Percentiles rank a stretch among this genome's conserved stretches.
Conservation (phyloP, 2,329 filamentous ascomycete species). For the Cladophialophora chaetospira region DNA sequence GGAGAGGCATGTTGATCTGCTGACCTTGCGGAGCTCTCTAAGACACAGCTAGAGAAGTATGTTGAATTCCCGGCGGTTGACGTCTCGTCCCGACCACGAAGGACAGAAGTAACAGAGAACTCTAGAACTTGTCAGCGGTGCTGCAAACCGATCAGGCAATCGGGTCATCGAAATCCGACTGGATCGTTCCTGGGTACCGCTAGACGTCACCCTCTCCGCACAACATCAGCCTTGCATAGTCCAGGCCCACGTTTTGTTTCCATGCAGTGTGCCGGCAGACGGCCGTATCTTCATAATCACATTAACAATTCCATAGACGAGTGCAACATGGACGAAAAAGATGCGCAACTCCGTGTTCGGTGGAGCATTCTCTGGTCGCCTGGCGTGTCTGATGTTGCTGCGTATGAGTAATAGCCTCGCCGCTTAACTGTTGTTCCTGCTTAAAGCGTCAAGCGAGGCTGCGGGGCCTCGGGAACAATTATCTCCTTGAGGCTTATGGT, state of each 20-base stretch:
- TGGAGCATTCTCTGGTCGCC: background rate
- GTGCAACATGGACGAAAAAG: background rate
- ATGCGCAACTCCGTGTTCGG: background rate
- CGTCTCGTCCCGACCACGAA: background rate
- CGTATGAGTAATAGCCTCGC: background rate
- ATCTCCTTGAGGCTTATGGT: background rate
- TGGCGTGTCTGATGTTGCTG: background rate
- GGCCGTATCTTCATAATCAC: background rate
- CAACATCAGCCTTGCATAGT: background rate
- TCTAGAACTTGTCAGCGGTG: background rate
- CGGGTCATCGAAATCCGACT: constrained; percentile 1
- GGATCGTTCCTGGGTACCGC: constrained; percentile 3
- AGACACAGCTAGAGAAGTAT: background rate
- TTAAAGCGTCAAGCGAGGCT: background rate
- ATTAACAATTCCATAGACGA: background rate
- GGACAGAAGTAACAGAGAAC: background rate
- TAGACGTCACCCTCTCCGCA: background rate
- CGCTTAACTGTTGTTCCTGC: background rate
- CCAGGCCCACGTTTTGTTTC: background rate
- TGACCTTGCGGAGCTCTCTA: background rate
- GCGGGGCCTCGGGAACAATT: background rate
- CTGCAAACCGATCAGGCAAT: background rate
- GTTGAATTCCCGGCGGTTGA: background rate
- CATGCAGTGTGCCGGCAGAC: background rate
- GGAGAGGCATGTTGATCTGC: background rate